Evolutionary conservation across 1,284 basidiomycete species (phyloP), one percentile per base, ranked within the genome.

Genomic region (Marasmius sp.): DNA sequence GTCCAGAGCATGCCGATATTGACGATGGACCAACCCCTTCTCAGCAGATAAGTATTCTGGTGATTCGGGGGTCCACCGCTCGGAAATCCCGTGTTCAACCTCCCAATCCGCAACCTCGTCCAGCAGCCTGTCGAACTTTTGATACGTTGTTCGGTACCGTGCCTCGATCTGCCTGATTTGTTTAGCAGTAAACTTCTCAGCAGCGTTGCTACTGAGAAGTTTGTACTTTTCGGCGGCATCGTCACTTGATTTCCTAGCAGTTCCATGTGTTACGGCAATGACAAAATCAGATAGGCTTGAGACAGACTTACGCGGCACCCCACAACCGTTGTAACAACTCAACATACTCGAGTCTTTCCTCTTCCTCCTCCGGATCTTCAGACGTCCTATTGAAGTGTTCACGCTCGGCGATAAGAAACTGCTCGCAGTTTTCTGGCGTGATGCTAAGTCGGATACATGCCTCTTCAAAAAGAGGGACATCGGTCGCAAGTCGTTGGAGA

Each of bases 1-100:
- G 34, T 66, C 67, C 14, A 71, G 45, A 1, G 69, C 69, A 0
- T 47, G 53, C 1, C 59, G 61, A 50, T 69, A 73, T 12, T 64
- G 45, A 1, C 68, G 65, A 27, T 66, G 38, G 1, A 57, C 50
- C 20, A 64, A 27, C 6, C 62, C 41, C 0, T 20, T 39, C 10
- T 61, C 20, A 3, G 58, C 60, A 2, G 55, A 54, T 37, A 39
- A 34, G 58, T 68, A 70, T 6, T 64, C 59, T 27, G 53, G 4
- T 3, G 45, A 52, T 11, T 36, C 33, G 2, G 61, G 52, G 3
- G 39, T 51, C 68, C 68, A 69, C 6, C 64, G 59, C 1, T 20
- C 45, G 16, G 37, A n/a, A 18, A 70, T 67, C 12, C 34, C 39
- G 14, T 64, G 47, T 1, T 10, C 18, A 9, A 57, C 58, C 53